phyloP scores from a whole-genome alignment of 2,329 filamentous ascomycete genomes.

The Ceratocystis lukuohia region DNA sequence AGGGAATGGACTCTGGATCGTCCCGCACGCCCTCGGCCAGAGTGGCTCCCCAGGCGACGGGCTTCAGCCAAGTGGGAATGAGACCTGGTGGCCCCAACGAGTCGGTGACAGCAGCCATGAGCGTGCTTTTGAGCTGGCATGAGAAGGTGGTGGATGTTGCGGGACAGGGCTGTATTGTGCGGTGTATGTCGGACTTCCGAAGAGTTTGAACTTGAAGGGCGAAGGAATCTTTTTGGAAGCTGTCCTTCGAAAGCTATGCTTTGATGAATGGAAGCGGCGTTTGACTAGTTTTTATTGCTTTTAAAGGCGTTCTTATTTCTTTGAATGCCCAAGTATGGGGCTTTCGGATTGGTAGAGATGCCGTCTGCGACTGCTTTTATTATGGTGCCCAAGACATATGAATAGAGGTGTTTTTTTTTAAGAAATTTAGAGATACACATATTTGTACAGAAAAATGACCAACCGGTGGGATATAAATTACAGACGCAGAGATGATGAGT shows the following conservation, averaged over 20 bases:
- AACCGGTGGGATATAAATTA: not conserved
- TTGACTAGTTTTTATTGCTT: not conserved
- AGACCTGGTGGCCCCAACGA: slow-evolving; percentile 43
- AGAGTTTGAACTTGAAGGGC: slow-evolving; percentile 37
- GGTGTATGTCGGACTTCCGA: slow-evolving; percentile 92
- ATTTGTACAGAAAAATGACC: not conserved
- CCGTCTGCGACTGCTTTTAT: not conserved
- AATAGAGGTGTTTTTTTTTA: not conserved
- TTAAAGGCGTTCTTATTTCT: not conserved
- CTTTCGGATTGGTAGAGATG: not conserved
- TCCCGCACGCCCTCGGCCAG: slow-evolving; percentile 34
- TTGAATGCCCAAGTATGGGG: not conserved
- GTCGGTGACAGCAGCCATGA: slow-evolving; percentile 80
- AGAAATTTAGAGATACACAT: not conserved
- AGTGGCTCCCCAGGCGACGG: slow-evolving; percentile 63
- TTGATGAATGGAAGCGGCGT: too few relatives aligned
- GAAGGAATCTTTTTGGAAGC: too few relatives aligned
- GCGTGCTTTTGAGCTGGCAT: slow-evolving; percentile 93
- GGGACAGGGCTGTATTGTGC: slow-evolving; percentile 77
- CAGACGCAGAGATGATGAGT: not conserved
- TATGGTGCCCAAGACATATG: not conserved
- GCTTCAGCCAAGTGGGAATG: slow-evolving; percentile 66
- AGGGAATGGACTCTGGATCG: slow-evolving; percentile 58
- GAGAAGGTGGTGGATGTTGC: slow-evolving; percentile 95
- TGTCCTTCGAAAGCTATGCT: too few relatives aligned